Evolutionary conservation across 164 flowering plant genomes (phyloP).

Genomic region (Taxillus chinensis): DNA sequence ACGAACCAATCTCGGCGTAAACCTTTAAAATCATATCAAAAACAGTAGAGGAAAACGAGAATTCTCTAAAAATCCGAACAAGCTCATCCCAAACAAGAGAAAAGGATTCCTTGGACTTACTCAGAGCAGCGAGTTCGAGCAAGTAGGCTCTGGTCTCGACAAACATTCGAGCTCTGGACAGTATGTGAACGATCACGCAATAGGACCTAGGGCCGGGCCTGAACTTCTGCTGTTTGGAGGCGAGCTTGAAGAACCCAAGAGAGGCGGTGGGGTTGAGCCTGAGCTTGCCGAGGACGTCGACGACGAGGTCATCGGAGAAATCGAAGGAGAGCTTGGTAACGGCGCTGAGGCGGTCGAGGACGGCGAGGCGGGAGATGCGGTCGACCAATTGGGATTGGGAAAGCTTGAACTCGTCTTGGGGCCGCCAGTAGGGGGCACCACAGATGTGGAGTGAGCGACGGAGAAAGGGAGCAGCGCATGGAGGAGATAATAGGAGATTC

Average conservation of each 20-base stretch:
- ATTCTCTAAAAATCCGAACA: constrained; percentile 51
- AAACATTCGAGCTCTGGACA: constrained; percentile 55
- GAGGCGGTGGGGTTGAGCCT: constrained; percentile 43
- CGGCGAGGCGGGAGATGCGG: constrained; percentile 51
- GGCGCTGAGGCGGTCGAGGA: constrained; percentile 40
- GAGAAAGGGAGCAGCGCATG: not conserved
- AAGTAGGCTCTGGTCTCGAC: constrained; percentile 41
- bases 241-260: constrained; percentile 48
- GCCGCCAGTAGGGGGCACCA: constrained; percentile 30
- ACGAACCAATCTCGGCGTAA: constrained; percentile 54
- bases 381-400: constrained; percentile 33
- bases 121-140: constrained; percentile 33
- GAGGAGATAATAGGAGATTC: not conserved
- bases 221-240: constrained; percentile 38
- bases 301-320: constrained; percentile 55
- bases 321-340: constrained; percentile 34
- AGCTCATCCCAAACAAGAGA: constrained; percentile 45
- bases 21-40: constrained; percentile 82
- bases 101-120: constrained; percentile 14
- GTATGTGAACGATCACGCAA: constrained; percentile 61
- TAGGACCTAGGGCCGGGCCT: constrained; percentile 49
- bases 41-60: constrained; percentile 53
- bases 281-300: constrained; percentile 45
- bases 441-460: constrained; percentile 28
- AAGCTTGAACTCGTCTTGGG: constrained; percentile 36